Percentiles rank a stretch among this genome's conserved stretches.
Conservation (phyloP, 176 grass and related monocot genomes). For the Zoysia pacifica region DNA sequence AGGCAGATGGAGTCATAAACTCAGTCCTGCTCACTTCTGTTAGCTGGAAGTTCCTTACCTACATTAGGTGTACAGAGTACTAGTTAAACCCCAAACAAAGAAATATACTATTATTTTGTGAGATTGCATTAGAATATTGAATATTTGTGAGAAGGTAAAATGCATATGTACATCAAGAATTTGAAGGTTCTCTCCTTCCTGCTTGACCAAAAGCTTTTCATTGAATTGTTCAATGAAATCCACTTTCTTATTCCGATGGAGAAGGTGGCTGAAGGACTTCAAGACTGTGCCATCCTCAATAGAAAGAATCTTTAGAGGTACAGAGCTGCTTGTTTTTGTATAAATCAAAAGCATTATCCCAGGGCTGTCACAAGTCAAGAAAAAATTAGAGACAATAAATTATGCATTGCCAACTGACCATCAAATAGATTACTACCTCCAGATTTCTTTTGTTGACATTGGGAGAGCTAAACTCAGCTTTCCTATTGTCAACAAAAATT, state of each 20-base stretch:
- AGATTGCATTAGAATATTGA: not conserved
- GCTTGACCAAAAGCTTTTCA: conserved; percentile 92
- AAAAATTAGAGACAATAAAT: conserved; percentile 21
- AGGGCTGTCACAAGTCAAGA: conserved; percentile 55
- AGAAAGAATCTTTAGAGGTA: conserved; percentile 87
- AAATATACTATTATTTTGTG: not conserved
- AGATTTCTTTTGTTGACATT: no score
- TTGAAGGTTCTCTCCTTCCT: conserved; percentile 92
- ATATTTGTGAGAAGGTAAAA: not conserved
- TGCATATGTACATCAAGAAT: conserved; percentile 74
- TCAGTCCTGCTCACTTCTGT: conserved; percentile 86
- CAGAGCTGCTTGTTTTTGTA: conserved; percentile 67
- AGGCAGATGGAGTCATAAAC: conserved; percentile 92
- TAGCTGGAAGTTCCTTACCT: conserved; percentile 79
- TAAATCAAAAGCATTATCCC: conserved; percentile 95
- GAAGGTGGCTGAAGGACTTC: conserved; percentile 88
- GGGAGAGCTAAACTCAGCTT: no score
- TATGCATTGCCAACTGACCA: not conserved
- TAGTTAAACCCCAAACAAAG: conserved; percentile 24
- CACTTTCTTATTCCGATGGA: conserved; percentile 88
- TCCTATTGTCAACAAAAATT: no score
- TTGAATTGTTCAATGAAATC: conserved; percentile 97
- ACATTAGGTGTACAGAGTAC: not conserved
- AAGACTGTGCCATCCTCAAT: conserved; percentile 89
- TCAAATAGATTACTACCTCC: not conserved